A percentile compares a stretch with the other conserved stretches of the same genome.
These are phyloP conservation scores for Polygonum aviculare DNA, from an alignment of 148 eudicot species.

Conservation along the genomic window DNA sequence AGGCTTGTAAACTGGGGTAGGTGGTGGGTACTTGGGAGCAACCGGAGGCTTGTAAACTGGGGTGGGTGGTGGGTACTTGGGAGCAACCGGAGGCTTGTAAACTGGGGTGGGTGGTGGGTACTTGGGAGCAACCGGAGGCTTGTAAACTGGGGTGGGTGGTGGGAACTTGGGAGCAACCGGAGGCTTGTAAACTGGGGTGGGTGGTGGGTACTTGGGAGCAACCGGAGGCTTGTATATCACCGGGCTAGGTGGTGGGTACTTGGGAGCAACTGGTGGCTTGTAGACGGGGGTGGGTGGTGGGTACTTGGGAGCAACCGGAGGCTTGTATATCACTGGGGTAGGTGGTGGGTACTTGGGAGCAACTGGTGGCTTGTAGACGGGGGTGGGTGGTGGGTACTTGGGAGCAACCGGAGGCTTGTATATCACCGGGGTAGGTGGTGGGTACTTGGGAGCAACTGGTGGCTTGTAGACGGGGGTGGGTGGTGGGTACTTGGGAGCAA, in stretches of 20 bases:
- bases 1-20: background rate
- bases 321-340: constrained; percentile 3
- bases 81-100: constrained; percentile 16
- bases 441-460: background rate
- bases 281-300: background rate
- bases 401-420: constrained; percentile 16
- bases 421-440: constrained; percentile 16
- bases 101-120: constrained; percentile 21
- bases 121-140: constrained; percentile 15
- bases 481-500: background rate
- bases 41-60: constrained; percentile 15
- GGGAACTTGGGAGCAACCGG: constrained; percentile 1
- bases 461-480: background rate
- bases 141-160: constrained; percentile 16
- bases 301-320: constrained; percentile 17
- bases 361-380: background rate
- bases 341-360: constrained; percentile 17
- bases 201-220: constrained; percentile 10
- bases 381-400: constrained; percentile 11
- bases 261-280: background rate
- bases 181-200: background rate
- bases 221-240: constrained; percentile 18
- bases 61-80: constrained; percentile 10
- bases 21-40: background rate
- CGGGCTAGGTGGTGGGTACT: constrained; percentile 16